These are phyloP conservation scores for Fusarium lyarnte DNA, from an alignment of 2,329 filamentous ascomycete species.

Conservation along the genomic window DNA sequence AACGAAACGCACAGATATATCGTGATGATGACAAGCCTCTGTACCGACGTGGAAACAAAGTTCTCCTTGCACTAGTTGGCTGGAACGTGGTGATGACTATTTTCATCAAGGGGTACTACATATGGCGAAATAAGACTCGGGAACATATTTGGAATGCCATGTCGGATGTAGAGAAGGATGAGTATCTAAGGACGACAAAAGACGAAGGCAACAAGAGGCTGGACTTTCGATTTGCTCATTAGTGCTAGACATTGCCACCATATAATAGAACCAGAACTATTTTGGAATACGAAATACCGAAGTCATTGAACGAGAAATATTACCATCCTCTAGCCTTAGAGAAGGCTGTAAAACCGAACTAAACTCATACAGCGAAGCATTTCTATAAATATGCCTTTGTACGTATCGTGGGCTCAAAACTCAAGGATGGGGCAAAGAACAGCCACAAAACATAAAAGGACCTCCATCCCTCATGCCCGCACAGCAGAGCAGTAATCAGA, in stretches of 20 bases:
- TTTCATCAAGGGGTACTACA: conserved; percentile 62
- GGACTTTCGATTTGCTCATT: conserved; percentile 55
- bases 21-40: conserved; percentile 47
- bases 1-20: conserved; percentile 48
- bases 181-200: conserved; percentile 50
- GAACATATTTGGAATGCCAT: conserved; percentile 59
- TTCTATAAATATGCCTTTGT: neutral
- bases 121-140: conserved; percentile 56
- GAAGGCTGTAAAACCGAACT: too few species aligned
- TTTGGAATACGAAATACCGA: neutral
- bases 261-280: neutral
- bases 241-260: neutral
- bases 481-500: neutral
- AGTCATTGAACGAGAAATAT: neutral
- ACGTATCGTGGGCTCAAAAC: fast-evolving
- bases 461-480: fast-evolving
- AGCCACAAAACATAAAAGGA: neutral
- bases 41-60: conserved; percentile 58
- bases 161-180: conserved; percentile 50
- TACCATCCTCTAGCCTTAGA: fast-evolving
- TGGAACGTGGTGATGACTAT: conserved; percentile 61
- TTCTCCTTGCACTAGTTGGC: conserved; percentile 57
- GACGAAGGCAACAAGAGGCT: conserved; percentile 57
- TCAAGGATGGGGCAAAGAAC: neutral
- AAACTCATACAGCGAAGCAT: too few species aligned